Evolutionary conservation across 1,284 basidiomycete genomes (phyloP), one percentile per base, ranked within the genome.

Genomic region (Hemileia vastatrix): DNA sequence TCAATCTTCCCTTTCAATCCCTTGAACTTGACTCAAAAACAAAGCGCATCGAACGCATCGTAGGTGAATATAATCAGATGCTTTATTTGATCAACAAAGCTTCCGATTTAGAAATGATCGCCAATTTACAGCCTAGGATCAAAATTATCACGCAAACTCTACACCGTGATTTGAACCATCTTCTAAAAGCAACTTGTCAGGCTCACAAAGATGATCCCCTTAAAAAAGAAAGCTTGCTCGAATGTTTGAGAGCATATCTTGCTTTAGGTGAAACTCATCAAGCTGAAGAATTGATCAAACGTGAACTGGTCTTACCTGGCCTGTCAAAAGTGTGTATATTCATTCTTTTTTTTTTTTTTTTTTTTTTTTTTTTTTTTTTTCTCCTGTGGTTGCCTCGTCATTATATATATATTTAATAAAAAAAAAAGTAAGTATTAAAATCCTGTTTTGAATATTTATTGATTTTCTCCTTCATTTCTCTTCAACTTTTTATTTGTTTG

Each of bases 251-350:
- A 54, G 59, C 59, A 36, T 61, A 61, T 27, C 51, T 54, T 3
- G 48, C 59, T 27, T 45, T 61, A 21, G 59, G 59, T 15, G 59
- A 43, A 13, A 32, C 54, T 31, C 15, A 33, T 43, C 18, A 31
- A 54, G 59, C 59, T 19, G 59, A 61, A 40, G 59, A 61, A 32
- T 32, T 61, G 11, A 61, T 61, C 27, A 61, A 61, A 33, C 51
- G 43, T 48, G 59, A 61, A 15, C 23, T 61, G n/a, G 59, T 61
- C 11, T 61, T 61, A 40, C 52, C 59, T 21, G 45, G 52, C 31
- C 48, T 61, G 44, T 54, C 51, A 45, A 47, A 61, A 54, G 59
- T 61, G 54, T 36, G 23, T 27, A 2, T 15, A 32, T 27, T 40
- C 36, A 6, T 4, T 18, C 27, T 40, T 15, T 52, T 19, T 15